Conservation (phyloP, 306 rosid genomes). For the Ormosia emarginata region DNA sequence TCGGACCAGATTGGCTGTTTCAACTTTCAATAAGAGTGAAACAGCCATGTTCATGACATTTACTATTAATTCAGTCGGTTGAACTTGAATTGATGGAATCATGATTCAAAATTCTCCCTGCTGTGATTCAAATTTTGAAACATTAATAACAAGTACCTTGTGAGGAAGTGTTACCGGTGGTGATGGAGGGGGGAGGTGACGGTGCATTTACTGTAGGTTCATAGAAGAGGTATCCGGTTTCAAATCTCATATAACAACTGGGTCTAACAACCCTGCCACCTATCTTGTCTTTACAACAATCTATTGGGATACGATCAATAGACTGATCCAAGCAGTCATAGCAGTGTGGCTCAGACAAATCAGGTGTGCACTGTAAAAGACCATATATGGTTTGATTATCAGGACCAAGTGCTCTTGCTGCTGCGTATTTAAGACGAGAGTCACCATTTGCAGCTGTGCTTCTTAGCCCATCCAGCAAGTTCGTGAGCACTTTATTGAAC, state of each 20-base stretch:
- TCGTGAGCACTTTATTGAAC: not conserved
- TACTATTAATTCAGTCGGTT: no score
- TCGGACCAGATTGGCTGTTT: no score
- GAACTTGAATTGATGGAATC: no score
- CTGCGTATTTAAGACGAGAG: constrained; percentile 1
- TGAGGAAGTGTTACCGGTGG: not conserved
- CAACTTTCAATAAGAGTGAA: no score
- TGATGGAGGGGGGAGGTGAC: not conserved
- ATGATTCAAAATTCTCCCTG: no score
- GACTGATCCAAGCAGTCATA: not conserved
- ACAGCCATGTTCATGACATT: no score
- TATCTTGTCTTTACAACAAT: not conserved
- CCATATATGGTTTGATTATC: constrained; percentile 3
- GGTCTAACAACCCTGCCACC: constrained; percentile 24
- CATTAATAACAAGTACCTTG: no score
- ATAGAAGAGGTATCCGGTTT: not conserved
- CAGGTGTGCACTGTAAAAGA: constrained; percentile 32
- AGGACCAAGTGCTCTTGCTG: not conserved
- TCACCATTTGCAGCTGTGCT: constrained; percentile 3
- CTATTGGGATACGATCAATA: rapidly evolving
- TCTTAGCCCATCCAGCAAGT: not conserved
- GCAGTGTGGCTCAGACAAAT: not conserved
- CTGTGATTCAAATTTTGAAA: no score
- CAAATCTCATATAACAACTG: constrained; percentile 29
- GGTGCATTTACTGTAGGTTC: not conserved